Conservation (phyloP, 2,329 filamentous ascomycete genomes). For the Ceratocystis alfenasii region DNA sequence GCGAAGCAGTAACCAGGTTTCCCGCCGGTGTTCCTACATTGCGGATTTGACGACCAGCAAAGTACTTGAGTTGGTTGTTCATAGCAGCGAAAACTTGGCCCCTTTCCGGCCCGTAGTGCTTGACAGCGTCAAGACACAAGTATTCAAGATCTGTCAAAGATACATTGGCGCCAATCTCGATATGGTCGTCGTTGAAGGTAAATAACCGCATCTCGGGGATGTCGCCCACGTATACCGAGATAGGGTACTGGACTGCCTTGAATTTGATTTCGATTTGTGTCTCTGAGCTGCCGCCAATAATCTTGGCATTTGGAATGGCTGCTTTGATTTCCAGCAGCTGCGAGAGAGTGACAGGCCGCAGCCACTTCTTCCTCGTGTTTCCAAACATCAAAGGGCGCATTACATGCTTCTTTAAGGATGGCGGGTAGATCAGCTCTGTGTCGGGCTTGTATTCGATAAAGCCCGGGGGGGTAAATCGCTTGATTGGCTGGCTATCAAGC, state of each 20-base stretch:
- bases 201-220: slow-evolving; percentile 82
- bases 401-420: slow-evolving; percentile 68
- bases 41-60: slow-evolving; percentile 87
- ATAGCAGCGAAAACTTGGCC: slow-evolving; percentile 83
- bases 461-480: slow-evolving; percentile 68
- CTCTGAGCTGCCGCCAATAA: slow-evolving; percentile 92
- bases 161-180: slow-evolving; percentile 92
- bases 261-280: slow-evolving; percentile 98
- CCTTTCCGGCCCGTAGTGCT: slow-evolving; percentile 58
- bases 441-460: slow-evolving; percentile 92
- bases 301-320: slow-evolving; percentile 71
- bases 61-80: slow-evolving; percentile 85
- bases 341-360: slow-evolving; percentile 70
- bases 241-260: slow-evolving; percentile 81
- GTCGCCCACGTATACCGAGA: slow-evolving; percentile 86
- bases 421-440: slow-evolving; percentile 91
- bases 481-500: slow-evolving; percentile 40
- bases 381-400: slow-evolving; percentile 76
- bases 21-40: slow-evolving; percentile 97
- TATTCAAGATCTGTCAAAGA: slow-evolving; percentile 81
- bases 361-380: slow-evolving; percentile 92
- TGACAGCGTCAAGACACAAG: slow-evolving; percentile 66
- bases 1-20: slow-evolving; percentile 86
- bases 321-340: slow-evolving; percentile 89
- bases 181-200: slow-evolving; percentile 60